Base-by-base conservation (phyloP, 2,329 filamentous ascomycete species). In the Fusarium sp. region DNA sequence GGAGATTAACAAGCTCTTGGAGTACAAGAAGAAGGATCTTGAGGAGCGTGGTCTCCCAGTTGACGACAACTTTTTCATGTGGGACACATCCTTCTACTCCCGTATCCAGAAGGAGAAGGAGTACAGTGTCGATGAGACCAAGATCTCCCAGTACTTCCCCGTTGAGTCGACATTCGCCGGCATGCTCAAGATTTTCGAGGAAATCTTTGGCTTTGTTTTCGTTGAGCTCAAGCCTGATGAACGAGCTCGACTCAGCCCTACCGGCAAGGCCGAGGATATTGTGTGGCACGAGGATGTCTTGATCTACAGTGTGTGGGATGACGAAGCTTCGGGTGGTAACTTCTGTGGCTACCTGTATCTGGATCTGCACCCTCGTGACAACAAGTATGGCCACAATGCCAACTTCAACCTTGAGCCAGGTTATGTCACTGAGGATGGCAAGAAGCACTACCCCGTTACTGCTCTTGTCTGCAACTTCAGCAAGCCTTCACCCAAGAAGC, bases 271-370 rank as follows among this genome's bases (percentile, higher is more conserved):
- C 11, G 88, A 90, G 64, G 93, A 94, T 73, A 93, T 95, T 76
- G 86, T 90, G 1, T 96, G 94, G 94, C 94, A 96, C 78, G 89
- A 93, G 73, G 94, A 96, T 77, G 93, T 95, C n/a, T 91, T 93
- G 71, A 82, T 96, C 66, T 96, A 94, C 84, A 93, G 91, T 59
- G 94, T 96, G 9, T 96, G 94, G 93, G 90, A 96, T 77, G 92
- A 95, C 71, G 89, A 90, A 69, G 87, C 87, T 2, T 91, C 93
- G 75, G 93, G 93, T 18, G 86, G 88, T 59, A 90, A 87, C 38
- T 96, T 96, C 78, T 91, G 94, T 8, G 94, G 94, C 45, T 96
- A 96, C 80, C 87, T 96, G 29, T 96, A 96, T 82, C 89, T 96
- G 16, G 94, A 96, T 82, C 87, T 96, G 22, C 93, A 94, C 82